phyloP scores from a whole-genome alignment of 306 rosid species.

The Pyrus pyrifolia region DNA sequence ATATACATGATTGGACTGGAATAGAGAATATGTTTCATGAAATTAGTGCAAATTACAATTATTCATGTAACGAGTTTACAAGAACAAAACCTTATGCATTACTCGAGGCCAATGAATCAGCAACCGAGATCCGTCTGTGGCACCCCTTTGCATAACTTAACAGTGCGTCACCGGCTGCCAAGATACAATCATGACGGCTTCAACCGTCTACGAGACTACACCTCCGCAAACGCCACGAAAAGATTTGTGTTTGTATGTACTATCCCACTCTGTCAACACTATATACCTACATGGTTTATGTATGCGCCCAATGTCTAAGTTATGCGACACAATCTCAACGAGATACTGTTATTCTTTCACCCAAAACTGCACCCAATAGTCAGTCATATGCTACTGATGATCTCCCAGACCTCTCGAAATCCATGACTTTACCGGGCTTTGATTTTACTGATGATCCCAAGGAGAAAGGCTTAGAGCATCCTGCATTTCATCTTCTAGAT shows the following conservation, averaged over 20 bases:
- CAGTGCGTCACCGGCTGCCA: background rate
- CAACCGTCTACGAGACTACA: background rate
- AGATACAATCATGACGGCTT: background rate
- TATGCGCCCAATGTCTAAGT: background rate
- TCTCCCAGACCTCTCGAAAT: background rate
- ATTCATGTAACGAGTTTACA: background rate
- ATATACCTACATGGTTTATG: background rate
- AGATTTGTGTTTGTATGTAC: background rate
- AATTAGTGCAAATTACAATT: background rate
- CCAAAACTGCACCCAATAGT: background rate
- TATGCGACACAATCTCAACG: background rate
- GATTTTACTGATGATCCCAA: background rate
- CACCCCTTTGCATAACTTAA: background rate
- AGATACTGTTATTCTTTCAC: background rate
- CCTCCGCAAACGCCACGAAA: background rate
- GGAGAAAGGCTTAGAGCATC: background rate
- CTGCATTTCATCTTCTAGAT: background rate
- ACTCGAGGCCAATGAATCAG: too few relatives aligned
- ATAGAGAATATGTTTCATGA: background rate
- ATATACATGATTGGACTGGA: background rate
- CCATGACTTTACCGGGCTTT: background rate
- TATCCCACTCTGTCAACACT: background rate
- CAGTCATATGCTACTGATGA: background rate
- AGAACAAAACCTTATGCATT: background rate
- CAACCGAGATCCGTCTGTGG: background rate